Evolutionary conservation across 2,329 filamentous ascomycete species (phyloP).

Genomic region (Fusarium sp.): DNA sequence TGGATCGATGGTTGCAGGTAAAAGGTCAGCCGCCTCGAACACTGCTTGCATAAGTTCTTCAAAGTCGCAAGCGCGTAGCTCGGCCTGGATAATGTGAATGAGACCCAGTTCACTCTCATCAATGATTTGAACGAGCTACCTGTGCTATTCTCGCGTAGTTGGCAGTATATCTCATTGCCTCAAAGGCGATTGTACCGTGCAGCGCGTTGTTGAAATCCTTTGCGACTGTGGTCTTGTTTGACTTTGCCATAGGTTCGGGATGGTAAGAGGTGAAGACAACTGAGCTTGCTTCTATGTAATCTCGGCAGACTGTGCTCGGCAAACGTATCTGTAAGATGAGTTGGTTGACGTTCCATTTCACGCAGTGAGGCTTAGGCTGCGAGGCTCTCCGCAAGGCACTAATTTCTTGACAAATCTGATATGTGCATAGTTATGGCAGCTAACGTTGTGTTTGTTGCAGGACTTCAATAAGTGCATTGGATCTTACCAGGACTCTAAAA

Average conservation of each 20-base stretch:
- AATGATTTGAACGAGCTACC: rapidly evolving
- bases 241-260: not conserved
- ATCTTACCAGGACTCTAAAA: not conserved
- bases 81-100: not conserved
- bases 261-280: not conserved
- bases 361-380: conserved; percentile 3
- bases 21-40: rapidly evolving
- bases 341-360: not conserved
- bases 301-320: not conserved
- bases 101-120: too few species aligned
- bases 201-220: conserved; percentile 5
- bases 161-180: conserved; percentile 16
- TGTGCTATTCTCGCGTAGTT: conserved; percentile 10
- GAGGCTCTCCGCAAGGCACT: not conserved
- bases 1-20: not conserved
- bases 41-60: conserved; percentile 3
- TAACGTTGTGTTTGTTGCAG: not conserved
- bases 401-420: not conserved
- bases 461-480: not conserved
- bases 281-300: not conserved
- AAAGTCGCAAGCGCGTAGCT: conserved; percentile 6
- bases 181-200: not conserved
- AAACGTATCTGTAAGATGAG: not conserved
- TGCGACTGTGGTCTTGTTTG: not conserved
- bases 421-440: not conserved